Base-by-base conservation (phyloP, 2,329 filamentous ascomycete genomes). In the Pestalotiopsis sp. region DNA sequence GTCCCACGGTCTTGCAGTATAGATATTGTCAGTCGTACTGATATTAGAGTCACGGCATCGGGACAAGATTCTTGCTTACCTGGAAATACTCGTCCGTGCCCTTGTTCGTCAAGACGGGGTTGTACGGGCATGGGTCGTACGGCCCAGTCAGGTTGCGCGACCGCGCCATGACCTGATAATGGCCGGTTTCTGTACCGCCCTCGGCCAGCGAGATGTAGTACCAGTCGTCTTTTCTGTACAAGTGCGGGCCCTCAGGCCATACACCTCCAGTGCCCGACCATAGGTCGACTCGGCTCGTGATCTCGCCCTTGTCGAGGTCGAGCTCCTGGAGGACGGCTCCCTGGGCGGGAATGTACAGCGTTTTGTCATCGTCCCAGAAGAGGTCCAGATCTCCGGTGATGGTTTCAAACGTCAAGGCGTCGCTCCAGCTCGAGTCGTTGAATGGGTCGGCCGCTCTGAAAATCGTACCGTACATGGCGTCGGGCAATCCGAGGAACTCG, bases 121-220 rank as follows among this genome's bases (percentile, higher is more conserved):
- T 87, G 4, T 76, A 61, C 4, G 77, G 75, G 64, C 78, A 81
- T 0, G 76, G 71, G 36, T 83, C 80, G 66, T 83, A 87, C 0
- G 84, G 85, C 0, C 84, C 85, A 27, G 66, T 77, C 3, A 85
- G 72, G 41, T 75, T 71, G 4, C 71, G 73, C 0, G 83, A 78
- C 2, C 84, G 79, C 0, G 84, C 83, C 39, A 85, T 83, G 2
- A 80, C 83, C 27, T 83, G 77, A 58, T 78, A 78, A 66, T 86
- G 84, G 39, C 80, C 74, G 0, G 72, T 74, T 57, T 75, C 77
- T 1, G 85, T 86, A 1, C 85, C 85, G 0, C 84, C 85, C 70
- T 87, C 83, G 0, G 83, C 83, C 2, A 84, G 84, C 63, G 85
- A 77, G n/a, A 86, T 78, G 68, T 86, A 87, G 69, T 84, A 86